Evolutionary conservation across 331 rosid species (phyloP).

Genomic region (Malus hybrid): DNA sequence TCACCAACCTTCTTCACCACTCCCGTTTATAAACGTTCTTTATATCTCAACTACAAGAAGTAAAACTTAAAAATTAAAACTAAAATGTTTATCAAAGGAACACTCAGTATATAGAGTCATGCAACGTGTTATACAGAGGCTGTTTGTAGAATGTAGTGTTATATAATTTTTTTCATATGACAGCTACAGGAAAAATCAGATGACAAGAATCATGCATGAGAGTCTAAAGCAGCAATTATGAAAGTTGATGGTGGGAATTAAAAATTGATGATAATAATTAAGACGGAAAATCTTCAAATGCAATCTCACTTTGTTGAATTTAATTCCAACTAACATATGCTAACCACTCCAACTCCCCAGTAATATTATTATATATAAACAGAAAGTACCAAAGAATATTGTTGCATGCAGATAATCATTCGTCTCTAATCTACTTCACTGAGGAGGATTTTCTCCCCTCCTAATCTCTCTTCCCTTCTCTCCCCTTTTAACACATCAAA

Average conservation of each 20-base stretch:
- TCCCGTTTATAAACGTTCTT: too few species aligned
- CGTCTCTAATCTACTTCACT: background rate
- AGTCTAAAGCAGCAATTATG: background rate
- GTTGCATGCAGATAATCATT: background rate
- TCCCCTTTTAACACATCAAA: too few species aligned
- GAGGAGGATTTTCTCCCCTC: too few species aligned
- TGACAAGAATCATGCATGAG: background rate
- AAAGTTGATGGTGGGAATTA: background rate
- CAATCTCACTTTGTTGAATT: slow-evolving; percentile 3
- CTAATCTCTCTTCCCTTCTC: too few species aligned
- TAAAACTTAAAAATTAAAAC: too few species aligned
- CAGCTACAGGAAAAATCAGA: background rate
- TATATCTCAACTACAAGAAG: too few species aligned
- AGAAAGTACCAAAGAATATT: background rate
- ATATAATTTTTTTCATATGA: too few species aligned
- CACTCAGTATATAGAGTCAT: too few species aligned
- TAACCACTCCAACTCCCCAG: slow-evolving; percentile 31
- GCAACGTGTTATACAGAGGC: too few species aligned
- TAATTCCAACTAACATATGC: slow-evolving; percentile 12
- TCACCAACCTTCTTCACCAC: too few species aligned
- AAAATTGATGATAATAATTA: background rate
- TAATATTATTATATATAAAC: background rate
- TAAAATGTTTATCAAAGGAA: too few species aligned
- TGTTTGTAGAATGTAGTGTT: too few species aligned
- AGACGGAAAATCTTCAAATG: background rate